A percentile compares a stretch with the other conserved stretches of the same genome.
Conservation (phyloP, 768 basidiomycete genomes). For the Epithele typhae region DNA sequence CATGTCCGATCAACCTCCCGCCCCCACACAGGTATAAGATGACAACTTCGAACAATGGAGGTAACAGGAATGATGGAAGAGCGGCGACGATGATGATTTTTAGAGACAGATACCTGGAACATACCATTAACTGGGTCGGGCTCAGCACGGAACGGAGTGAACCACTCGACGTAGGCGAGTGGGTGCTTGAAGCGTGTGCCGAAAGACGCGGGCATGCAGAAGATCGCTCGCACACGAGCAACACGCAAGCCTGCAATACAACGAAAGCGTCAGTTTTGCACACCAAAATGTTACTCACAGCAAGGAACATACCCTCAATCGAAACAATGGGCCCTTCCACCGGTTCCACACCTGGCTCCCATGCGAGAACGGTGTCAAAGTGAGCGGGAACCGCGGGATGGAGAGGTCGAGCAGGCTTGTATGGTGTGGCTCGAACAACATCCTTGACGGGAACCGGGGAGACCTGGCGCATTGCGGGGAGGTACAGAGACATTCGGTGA, state of each 20-base stretch:
- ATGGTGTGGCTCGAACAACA: not conserved
- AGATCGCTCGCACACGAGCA: constrained; percentile 20
- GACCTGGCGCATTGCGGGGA: not conserved
- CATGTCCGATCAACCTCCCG: constrained; percentile 3
- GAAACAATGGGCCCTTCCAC: not conserved
- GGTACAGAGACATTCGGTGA: not conserved
- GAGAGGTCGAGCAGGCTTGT: not conserved
- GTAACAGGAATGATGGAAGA: constrained; percentile 22
- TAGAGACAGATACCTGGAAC: constrained; percentile 20
- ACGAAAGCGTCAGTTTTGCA: not conserved
- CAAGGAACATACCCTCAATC: not conserved
- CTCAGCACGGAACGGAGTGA: constrained; percentile 17
- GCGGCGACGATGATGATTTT: constrained; percentile 13
- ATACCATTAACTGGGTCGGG: constrained; percentile 16
- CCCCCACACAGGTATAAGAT: constrained; percentile 26
- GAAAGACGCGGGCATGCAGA: not conserved
- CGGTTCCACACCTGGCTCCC: not conserved
- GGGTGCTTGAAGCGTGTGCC: not conserved
- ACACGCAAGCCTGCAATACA: constrained; percentile 14
- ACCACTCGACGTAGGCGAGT: constrained; percentile 27
- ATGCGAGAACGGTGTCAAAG: constrained; percentile 2
- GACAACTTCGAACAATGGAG: constrained; percentile 25
- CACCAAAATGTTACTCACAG: not conserved
- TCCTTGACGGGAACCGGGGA: not conserved
- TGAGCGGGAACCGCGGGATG: not conserved